Percentiles rank a stretch among this genome's conserved stretches.
Evolutionary conservation across 495 filamentous ascomycete genomes (phyloP).

Genomic region (Aspergillus kassunensis): DNA sequence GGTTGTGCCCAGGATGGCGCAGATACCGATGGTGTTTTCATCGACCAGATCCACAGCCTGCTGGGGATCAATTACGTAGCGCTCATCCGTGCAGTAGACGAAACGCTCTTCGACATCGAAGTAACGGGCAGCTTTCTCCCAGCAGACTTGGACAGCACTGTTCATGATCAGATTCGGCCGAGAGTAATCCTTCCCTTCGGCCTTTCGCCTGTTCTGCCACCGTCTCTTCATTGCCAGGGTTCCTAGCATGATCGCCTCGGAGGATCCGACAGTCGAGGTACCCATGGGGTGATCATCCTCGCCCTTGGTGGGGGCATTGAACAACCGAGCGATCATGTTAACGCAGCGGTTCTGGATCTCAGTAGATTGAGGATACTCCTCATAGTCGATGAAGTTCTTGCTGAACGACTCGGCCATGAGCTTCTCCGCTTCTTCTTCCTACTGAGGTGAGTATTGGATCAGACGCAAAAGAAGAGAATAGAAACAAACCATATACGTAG

Average conservation of each 20-base stretch:
- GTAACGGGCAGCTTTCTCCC: slow-evolving; percentile 92
- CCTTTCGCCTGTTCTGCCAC: slow-evolving; percentile 83
- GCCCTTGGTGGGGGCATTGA: slow-evolving; percentile 59
- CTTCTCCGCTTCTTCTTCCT: slow-evolving; percentile 84
- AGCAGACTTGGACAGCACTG: slow-evolving; percentile 89
- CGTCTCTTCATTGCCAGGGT: slow-evolving; percentile 93
- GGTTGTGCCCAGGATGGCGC: slow-evolving; percentile 81
- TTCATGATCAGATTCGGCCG: slow-evolving; percentile 90
- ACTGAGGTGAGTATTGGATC: neutral
- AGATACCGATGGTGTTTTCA: slow-evolving; percentile 95
- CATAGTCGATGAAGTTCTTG: slow-evolving; percentile 90
- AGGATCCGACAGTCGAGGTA: slow-evolving; percentile 80
- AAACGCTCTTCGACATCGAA: slow-evolving; percentile 90
- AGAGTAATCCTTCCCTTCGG: slow-evolving; percentile 69
- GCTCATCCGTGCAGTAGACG: slow-evolving; percentile 75
- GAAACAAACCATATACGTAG: slow-evolving; percentile 75
- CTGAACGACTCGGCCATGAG: slow-evolving; percentile 80
- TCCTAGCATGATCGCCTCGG: slow-evolving; percentile 87
- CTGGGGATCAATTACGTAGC: slow-evolving; percentile 84
- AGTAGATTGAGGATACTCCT: slow-evolving; percentile 79
- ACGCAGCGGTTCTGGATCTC: slow-evolving; percentile 88
- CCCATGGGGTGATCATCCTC: slow-evolving; percentile 60
- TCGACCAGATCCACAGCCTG: slow-evolving; percentile 78
- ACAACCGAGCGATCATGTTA: slow-evolving; percentile 79
- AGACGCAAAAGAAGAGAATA: neutral